Evolutionary conservation across 2,329 filamentous ascomycete genomes (phyloP), one percentile per base, ranked within the genome.

Genomic region (Fusarium coffeatum): DNA sequence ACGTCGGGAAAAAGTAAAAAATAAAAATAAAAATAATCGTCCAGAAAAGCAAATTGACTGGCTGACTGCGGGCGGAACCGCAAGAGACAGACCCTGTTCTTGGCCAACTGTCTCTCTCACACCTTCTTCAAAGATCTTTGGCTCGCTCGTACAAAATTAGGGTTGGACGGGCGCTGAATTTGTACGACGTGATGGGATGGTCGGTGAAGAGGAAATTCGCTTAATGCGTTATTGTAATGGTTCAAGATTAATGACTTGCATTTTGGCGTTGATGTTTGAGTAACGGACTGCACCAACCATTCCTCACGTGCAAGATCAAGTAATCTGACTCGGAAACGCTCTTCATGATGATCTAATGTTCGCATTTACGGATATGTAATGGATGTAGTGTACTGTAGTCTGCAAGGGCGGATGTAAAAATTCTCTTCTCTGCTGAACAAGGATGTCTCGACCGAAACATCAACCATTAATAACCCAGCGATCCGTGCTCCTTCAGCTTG

Each of bases 21-120:
- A 37, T 41, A 25, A 23, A 42, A 27, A 18, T 45, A 40, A 28
- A 22, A 15, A 43, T 20, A 43, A 16, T 16, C 9, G 23, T 32
- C 18, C 15, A 40, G 25, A 51, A 51, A 37, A 37, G 32, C n/a
- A 13, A 22, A 23, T 28, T 27, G 51, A 47, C 27, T 32, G 50
- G 64, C 46, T 59, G 58, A 54, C 25, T 46, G 12, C 13, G 40
- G 57, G 59, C 59, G 64, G 68, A 68, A 71, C 68, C 59, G 64
- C 68, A 68, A 37, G 30, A 22, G 47, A 32, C n/a, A 23, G 12
- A 16, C 48, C 57, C 46, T 55, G 46, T 22, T 16, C n/a, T 30
- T 25, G 41, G 28, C 22, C 10, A 12, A 27, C 30, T 59, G 59
- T 25, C 28, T 53, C 28, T 15, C 12, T 28, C 30, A 37, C 34